Conservation (phyloP, 1,284 basidiomycete species). For the Stereum hirsutum region DNA sequence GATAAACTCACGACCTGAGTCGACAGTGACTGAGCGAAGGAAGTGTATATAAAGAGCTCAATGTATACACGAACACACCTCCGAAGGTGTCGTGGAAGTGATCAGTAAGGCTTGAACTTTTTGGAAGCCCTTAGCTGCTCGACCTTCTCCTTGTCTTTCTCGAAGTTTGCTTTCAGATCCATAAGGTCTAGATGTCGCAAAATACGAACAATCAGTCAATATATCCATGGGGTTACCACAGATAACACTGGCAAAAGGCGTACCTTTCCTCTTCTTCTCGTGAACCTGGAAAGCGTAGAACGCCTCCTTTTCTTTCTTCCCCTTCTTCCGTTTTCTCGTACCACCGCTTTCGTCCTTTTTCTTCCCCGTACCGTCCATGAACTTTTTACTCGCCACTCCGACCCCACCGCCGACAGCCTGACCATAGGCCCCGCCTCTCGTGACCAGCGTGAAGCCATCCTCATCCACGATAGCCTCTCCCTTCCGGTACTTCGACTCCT, state of each 20-base stretch:
- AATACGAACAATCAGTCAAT: neutral
- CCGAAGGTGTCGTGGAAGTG: too few species aligned
- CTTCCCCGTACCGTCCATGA: conserved; percentile 24
- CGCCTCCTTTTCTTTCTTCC: conserved; percentile 58
- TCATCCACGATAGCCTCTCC: conserved; percentile 84
- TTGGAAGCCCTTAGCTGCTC: conserved; percentile 73
- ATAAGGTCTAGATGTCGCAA: conserved; percentile 58
- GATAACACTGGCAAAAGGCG: conserved; percentile 15
- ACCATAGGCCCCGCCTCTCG: conserved; percentile 80
- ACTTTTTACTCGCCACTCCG: conserved; percentile 66
- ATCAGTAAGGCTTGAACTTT: conserved; percentile 79
- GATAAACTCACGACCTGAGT: neutral
- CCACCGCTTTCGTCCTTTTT: conserved; percentile 13
- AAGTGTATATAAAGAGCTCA: too few species aligned
- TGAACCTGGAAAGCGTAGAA: conserved; percentile 88
- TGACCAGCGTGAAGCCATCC: conserved; percentile 88
- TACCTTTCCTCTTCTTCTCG: conserved; percentile 80
- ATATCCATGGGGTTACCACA: neutral
- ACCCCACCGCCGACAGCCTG: conserved; percentile 77
- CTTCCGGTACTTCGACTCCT: conserved; percentile 60
- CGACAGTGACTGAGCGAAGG: too few species aligned
- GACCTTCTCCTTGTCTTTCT: conserved; percentile 81
- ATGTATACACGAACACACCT: too few species aligned
- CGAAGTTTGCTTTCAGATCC: conserved; percentile 74
- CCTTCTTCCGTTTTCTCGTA: conserved; percentile 38